These are phyloP conservation scores for Misopates orontium DNA, from an alignment of 257 asterid genomes.

Conservation along the genomic window DNA sequence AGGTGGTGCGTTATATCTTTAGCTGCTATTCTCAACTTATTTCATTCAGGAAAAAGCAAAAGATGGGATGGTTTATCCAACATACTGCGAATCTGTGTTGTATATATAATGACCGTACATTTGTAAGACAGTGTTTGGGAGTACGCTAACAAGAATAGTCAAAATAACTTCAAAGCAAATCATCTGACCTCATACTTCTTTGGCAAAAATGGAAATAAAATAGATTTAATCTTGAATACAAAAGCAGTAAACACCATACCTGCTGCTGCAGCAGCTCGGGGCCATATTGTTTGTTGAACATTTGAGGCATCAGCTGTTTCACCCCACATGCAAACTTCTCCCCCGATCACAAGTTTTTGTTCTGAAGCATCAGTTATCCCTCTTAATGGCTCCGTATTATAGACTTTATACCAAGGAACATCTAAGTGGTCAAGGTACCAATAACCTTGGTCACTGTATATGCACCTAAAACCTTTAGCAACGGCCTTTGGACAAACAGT, in stretches of 20 bases:
- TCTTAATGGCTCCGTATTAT: conserved; percentile 77
- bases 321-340: conserved; percentile 97
- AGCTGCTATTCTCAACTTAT: too few relatives aligned
- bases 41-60: too few relatives aligned
- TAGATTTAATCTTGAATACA: too few relatives aligned
- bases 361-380: conserved; percentile 57
- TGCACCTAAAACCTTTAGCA: conserved; percentile 81
- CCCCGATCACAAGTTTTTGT: conserved; percentile 84
- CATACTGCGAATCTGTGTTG: not conserved
- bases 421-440: conserved; percentile 95
- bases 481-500: conserved; percentile 88
- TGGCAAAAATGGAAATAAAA: too few relatives aligned
- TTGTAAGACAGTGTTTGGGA: not conserved
- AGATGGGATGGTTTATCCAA: too few relatives aligned
- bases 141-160: not conserved
- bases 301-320: conserved; percentile 87
- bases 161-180: too few relatives aligned
- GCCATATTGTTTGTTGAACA: conserved; percentile 92
- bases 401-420: conserved; percentile 78
- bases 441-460: conserved; percentile 80
- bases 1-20: too few relatives aligned
- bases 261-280: conserved; percentile 98
- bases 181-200: too few relatives aligned
- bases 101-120: not conserved
- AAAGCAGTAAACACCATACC: conserved; percentile 42